Evolutionary conservation across 192 early-diverging fungal species (phyloP), one percentile per base, ranked within the genome.

Genomic region (Backusella macrospora): DNA sequence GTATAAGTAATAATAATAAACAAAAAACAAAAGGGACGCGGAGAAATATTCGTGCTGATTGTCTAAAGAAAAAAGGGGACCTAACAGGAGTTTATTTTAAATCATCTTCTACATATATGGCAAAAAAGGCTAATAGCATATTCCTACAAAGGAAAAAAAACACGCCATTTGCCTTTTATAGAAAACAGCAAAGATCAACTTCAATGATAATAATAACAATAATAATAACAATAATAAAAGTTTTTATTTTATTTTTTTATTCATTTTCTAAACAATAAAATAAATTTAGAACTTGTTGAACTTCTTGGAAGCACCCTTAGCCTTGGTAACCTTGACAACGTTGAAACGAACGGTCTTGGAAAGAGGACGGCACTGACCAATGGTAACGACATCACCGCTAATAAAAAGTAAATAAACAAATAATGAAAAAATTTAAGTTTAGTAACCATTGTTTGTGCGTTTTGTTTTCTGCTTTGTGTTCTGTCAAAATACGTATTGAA

Each of bases 341-440:
- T 99, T 99, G 96, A 98, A 99, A 82, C 96, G 95, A 82, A 99
- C 92, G 74, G 98, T 99, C 93, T 99, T 99, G 85, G 98, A 98
- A 78, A 99, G 89, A 73, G 98, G 98, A 72, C 94, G 89, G 93
- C 98, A 99, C 88, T 99, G 96, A 83, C 98, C 98, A 82, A 99
- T 93, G 80, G 96, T 99, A 74, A 98, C 95, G 55, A 84, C 83
- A 84, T 99, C 98, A 78, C 96, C 96, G 76, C 80, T 81, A 77
- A 62, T 65, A 23, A 16, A 62, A 68, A 44, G 15, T 64, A 71
- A 46, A 52, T 34, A 72, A 72, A 52, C 52, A 38, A 18, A 52
- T 23, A 52, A 34, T 1, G 29, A 34, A 34, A 34, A 34, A 34
- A 34, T 34, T 59, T 59, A 26, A 59, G 65, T 75, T 64, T 47